A percentile compares a stretch with the other conserved stretches of the same genome.
phyloP scores from a whole-genome alignment of 2,329 filamentous ascomycete species.

The Ophiostoma novo-ulmi region DNA sequence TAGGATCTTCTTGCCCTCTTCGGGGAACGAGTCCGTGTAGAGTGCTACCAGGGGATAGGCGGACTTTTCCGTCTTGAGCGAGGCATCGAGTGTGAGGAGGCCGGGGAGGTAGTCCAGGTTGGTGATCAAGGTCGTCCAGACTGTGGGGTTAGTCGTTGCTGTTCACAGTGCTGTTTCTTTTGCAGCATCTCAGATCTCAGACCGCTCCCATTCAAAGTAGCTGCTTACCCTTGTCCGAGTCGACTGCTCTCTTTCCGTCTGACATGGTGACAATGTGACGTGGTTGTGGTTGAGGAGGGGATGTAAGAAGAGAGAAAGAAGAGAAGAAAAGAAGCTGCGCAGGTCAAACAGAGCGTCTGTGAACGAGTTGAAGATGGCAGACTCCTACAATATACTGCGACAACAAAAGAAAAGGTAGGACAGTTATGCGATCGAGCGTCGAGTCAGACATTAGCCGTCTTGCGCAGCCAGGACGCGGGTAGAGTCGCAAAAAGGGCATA shows the following conservation, averaged over 20 bases:
- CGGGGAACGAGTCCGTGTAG: slow-evolving; percentile 72
- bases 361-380: neutral
- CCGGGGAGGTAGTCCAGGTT: slow-evolving; percentile 77
- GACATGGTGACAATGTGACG: slow-evolving; percentile 29
- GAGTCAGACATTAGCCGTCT: neutral
- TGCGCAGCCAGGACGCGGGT: neutral
- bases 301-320: too few species aligned
- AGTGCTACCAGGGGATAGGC: slow-evolving; percentile 76
- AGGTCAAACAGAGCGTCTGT: neutral
- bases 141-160: slow-evolving; percentile 33
- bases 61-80: slow-evolving; percentile 59
- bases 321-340: neutral
- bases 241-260: slow-evolving; percentile 34
- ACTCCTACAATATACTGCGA: neutral
- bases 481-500: neutral
- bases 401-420: neutral
- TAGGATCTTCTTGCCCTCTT: slow-evolving; percentile 63
- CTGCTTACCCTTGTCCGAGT: slow-evolving; percentile 33
- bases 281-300: neutral
- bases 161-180: neutral
- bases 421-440: neutral
- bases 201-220: neutral
- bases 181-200: neutral
- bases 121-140: slow-evolving; percentile 85
- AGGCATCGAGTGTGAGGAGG: slow-evolving; percentile 74